phyloP scores from a whole-genome alignment of 2,329 filamentous ascomycete genomes.

The Xylaria sp. region DNA sequence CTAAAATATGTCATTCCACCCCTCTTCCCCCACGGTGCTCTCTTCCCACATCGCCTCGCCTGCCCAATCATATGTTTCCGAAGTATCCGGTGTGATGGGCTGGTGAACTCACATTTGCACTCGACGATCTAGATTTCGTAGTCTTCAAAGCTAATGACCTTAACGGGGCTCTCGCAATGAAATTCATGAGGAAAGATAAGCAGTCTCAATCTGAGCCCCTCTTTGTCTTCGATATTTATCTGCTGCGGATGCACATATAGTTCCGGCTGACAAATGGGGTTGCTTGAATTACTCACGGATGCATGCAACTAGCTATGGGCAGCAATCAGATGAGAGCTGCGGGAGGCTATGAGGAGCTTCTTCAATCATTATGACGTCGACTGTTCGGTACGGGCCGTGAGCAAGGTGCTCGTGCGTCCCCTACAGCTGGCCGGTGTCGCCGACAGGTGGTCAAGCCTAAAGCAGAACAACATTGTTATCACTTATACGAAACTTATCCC shows the following conservation, averaged over 20 bases:
- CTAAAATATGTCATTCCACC: conserved; percentile 7
- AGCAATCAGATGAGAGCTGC: conserved; percentile 15
- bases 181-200: conserved; percentile 54
- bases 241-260: conserved; percentile 14
- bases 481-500: neutral
- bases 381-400: conserved; percentile 32
- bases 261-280: conserved; percentile 44
- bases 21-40: neutral
- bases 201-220: conserved; percentile 19
- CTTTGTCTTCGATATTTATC: conserved; percentile 2
- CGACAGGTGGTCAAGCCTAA: neutral
- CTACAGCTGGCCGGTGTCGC: conserved; percentile 21
- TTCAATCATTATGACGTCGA: conserved; percentile 42
- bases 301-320: conserved; percentile 24
- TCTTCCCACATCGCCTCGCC: neutral
- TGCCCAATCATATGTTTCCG: conserved; percentile 17
- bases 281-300: conserved; percentile 15
- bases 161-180: conserved; percentile 51
- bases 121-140: conserved; percentile 48
- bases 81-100: conserved; percentile 5
- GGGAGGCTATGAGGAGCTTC: conserved; percentile 26
- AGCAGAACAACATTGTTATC: neutral
- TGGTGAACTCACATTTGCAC: conserved; percentile 48
- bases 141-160: conserved; percentile 50
- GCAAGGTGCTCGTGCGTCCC: neutral